A percentile compares a stretch with the other conserved stretches of the same genome.
phyloP scores from a whole-genome alignment of 164 flowering plant genomes.

The Umbilicus rupestris region DNA sequence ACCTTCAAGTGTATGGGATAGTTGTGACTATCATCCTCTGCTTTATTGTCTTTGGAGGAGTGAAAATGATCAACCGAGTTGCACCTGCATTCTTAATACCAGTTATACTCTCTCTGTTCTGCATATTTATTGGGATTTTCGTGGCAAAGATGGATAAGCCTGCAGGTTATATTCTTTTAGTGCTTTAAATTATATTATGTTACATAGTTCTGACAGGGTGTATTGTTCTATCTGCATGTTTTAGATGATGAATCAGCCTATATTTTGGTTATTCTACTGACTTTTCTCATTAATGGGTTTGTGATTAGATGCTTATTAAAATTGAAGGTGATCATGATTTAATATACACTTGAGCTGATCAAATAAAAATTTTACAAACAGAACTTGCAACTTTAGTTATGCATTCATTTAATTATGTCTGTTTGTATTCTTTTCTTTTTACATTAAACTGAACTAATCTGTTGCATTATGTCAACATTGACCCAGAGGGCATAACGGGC shows the following conservation, averaged over 20 bases:
- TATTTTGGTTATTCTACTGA: not conserved
- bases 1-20: constrained; percentile 91
- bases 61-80: constrained; percentile 92
- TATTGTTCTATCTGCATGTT: not conserved
- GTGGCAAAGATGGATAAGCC: constrained; percentile 54
- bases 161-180: constrained; percentile 28
- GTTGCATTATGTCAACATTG: constrained; percentile 17
- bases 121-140: constrained; percentile 76
- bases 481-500: constrained; percentile 82
- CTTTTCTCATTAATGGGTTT: not conserved
- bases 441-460: not conserved
- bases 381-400: not conserved
- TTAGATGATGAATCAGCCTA: not conserved
- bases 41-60: constrained; percentile 98
- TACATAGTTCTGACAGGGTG: not conserved
- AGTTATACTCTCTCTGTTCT: constrained; percentile 72
- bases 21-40: constrained; percentile 82
- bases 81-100: constrained; percentile 97
- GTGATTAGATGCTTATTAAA: not conserved
- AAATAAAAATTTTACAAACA: not conserved
- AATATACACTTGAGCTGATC: not conserved
- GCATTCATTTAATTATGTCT: not conserved
- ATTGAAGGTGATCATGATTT: too few relatives aligned
- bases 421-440: not conserved
- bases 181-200: not conserved